Conservation (phyloP, 371 early-diverging fungal species). For the Mortierella sp. region DNA sequence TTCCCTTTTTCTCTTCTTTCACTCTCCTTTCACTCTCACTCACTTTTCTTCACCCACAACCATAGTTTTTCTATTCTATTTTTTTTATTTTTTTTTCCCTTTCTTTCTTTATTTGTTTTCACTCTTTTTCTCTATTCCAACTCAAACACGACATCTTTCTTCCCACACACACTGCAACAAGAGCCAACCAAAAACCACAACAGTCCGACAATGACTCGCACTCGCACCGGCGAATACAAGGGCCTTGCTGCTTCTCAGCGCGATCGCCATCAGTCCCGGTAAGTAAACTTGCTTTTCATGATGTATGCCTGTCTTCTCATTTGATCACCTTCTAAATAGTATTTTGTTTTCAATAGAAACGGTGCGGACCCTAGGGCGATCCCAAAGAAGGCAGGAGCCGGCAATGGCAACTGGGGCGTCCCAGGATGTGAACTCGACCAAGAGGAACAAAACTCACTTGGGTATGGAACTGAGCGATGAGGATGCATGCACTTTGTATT, state of each 20-base stretch:
- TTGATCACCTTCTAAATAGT: neutral
- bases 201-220: slow-evolving; percentile 50
- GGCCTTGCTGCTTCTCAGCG: slow-evolving; percentile 32
- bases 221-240: slow-evolving; percentile 55
- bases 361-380: slow-evolving; percentile 47
- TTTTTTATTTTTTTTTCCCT: slow-evolving; percentile 2
- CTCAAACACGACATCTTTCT: neutral
- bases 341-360: slow-evolving; percentile 17
- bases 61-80: neutral
- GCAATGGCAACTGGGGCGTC: slow-evolving; percentile 55
- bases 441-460: slow-evolving; percentile 24
- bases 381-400: slow-evolving; percentile 54
- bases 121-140: slow-evolving; percentile 1
- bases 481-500: neutral
- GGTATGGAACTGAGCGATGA: slow-evolving; percentile 14
- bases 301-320: neutral
- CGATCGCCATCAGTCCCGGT: slow-evolving; percentile 50
- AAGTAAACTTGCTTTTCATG: neutral
- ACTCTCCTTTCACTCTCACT: neutral
- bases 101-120: neutral
- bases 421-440: slow-evolving; percentile 43
- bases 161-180: neutral
- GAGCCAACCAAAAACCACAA: neutral
- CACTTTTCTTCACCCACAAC: neutral
- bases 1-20: neutral